These are phyloP conservation scores for Tricholoma sp. DNA, from an alignment of 768 basidiomycete species.

Conservation along the genomic window DNA sequence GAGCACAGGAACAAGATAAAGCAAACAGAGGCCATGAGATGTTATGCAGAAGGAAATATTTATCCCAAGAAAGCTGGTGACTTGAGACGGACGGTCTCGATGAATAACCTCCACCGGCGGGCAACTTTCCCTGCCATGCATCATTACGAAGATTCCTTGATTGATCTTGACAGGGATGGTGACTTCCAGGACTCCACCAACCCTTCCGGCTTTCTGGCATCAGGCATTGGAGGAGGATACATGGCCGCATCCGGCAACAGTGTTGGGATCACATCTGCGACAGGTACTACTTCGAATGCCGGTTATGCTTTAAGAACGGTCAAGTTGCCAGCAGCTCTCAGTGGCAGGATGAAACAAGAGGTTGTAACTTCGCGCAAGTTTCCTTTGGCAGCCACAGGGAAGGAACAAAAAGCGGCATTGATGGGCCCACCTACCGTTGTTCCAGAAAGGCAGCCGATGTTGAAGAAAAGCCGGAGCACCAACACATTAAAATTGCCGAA, in stretches of 20 bases:
- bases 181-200: slow-evolving; percentile 50
- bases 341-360: slow-evolving; percentile 55
- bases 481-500: slow-evolving; percentile 70
- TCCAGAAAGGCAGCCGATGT: slow-evolving; percentile 44
- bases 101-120: slow-evolving; percentile 68
- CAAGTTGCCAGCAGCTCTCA: slow-evolving; percentile 49
- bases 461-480: slow-evolving; percentile 78
- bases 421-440: slow-evolving; percentile 71
- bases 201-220: slow-evolving; percentile 67
- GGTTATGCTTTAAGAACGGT: slow-evolving; percentile 40
- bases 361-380: slow-evolving; percentile 62
- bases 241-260: slow-evolving; percentile 95
- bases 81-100: slow-evolving; percentile 68
- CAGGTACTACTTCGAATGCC: slow-evolving; percentile 75
- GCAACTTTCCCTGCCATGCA: slow-evolving; percentile 26
- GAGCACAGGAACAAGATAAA: slow-evolving; percentile 27
- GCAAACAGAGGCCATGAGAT: slow-evolving; percentile 31
- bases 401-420: slow-evolving; percentile 25
- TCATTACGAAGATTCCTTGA: slow-evolving; percentile 19
- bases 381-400: slow-evolving; percentile 22
- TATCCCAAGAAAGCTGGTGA: slow-evolving; percentile 37
- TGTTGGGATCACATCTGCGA: slow-evolving; percentile 85
- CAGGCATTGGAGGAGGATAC: slow-evolving; percentile 47
- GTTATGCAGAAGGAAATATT: slow-evolving; percentile 32
- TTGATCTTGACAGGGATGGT: slow-evolving; percentile 40